Evolutionary conservation across 768 basidiomycete species (phyloP).

Genomic region (Tricholoma bakamatsutake): DNA sequence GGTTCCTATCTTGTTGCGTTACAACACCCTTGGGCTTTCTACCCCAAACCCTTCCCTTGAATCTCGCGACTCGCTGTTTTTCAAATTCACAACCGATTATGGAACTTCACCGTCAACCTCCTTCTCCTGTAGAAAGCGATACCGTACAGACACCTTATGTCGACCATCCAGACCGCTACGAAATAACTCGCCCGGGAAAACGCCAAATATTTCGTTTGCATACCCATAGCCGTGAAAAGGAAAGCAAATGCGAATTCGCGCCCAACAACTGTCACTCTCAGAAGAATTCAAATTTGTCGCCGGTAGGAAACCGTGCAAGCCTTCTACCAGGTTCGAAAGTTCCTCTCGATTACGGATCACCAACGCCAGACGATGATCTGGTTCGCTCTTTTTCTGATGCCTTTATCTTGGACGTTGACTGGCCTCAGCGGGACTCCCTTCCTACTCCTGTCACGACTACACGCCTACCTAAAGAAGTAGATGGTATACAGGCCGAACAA

Average conservation of each 20-base stretch:
- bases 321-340: slow-evolving; percentile 8
- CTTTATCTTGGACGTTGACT: slow-evolving; percentile 4
- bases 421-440: slow-evolving; percentile 1
- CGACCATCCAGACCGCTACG: slow-evolving; percentile 15
- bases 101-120: slow-evolving; percentile 23
- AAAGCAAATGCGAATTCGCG: not conserved
- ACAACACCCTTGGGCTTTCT: slow-evolving; percentile 3
- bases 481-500: slow-evolving; percentile 3
- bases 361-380: slow-evolving; percentile 2
- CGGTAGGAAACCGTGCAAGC: not conserved
- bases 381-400: slow-evolving; percentile 8
- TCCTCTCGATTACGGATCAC: slow-evolving; percentile 9
- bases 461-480: slow-evolving; percentile 1
- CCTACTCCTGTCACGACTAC: slow-evolving; percentile 1
- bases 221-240: not conserved
- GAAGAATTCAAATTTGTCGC: not conserved
- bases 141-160: slow-evolving; percentile 34
- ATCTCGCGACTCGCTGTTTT: slow-evolving; percentile 15
- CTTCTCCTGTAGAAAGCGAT: slow-evolving; percentile 32
- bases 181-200: not conserved
- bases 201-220: slow-evolving; percentile 1
- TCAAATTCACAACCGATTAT: slow-evolving; percentile 17
- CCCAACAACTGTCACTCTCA: not conserved
- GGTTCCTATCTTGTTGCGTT: slow-evolving; percentile 13
- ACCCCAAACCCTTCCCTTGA: slow-evolving; percentile 12